Percentiles rank a stretch among this genome's conserved stretches.
Evolutionary conservation across 495 filamentous ascomycete species (phyloP).

Genomic region (Tuber brumale): DNA sequence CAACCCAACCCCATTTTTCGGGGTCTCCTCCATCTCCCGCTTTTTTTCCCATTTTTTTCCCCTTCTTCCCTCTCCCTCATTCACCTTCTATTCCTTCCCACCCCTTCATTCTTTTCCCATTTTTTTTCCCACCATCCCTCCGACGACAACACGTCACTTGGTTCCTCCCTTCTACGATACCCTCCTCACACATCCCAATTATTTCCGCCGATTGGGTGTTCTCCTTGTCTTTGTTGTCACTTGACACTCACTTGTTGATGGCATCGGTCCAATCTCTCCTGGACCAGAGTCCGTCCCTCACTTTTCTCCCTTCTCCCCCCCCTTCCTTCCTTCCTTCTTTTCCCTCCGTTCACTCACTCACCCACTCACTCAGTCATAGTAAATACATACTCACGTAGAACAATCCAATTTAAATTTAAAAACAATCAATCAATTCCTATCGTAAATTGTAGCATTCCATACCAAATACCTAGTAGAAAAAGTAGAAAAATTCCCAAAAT

Average conservation of each 20-base stretch:
- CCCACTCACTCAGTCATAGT: neutral
- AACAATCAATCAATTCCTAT: neutral
- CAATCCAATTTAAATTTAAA: neutral
- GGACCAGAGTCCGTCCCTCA: neutral
- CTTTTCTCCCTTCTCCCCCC: neutral
- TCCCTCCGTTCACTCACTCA: neutral
- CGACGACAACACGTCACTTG: neutral
- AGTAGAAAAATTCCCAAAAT: neutral
- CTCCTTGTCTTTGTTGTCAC: constrained; percentile 29
- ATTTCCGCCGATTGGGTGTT: constrained; percentile 35
- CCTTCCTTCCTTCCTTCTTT: neutral
- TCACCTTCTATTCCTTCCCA: constrained; percentile 13
- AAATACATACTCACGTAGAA: neutral
- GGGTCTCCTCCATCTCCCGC: constrained; percentile 36
- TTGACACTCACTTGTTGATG: constrained; percentile 16
- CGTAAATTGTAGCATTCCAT: neutral
- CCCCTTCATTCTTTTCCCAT: constrained; percentile 25
- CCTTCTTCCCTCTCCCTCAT: constrained; percentile 9
- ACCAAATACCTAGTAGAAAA: neutral
- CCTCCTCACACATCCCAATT: neutral
- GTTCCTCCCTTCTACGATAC: neutral
- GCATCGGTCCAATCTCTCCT: neutral
- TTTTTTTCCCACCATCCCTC: neutral
- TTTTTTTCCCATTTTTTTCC: constrained; percentile 30
- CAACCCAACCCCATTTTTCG: constrained; percentile 20